Base-by-base conservation (phyloP, 768 basidiomycete genomes). In the Suillus spraguei region DNA sequence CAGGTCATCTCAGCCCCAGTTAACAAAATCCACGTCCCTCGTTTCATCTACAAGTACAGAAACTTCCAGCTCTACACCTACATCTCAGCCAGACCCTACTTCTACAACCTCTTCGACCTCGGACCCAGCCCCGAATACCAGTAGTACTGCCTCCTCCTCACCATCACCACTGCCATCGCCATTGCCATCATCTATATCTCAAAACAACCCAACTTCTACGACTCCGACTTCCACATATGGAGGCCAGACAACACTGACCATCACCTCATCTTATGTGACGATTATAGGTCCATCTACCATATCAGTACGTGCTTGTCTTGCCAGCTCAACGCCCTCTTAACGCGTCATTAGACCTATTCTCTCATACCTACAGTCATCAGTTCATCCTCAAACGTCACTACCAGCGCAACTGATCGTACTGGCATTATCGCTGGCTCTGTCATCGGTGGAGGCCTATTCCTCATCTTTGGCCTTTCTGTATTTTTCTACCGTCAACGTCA, bases 401-500 rank as follows among this genome's bases (percentile, higher is more conserved):
- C 63, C 17, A 62, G 65, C 2, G 41, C 65, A 28, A 61, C 55
- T 32, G 50, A 70, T 5, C 80, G 80, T 22, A 80, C 77, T 1
- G 76, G 77, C 44, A 72, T 80, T 46, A 82, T 83, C 36, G 81
- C 78, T 4, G 81, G 80, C 4, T 71, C 77, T 4, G 79, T 81
- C 36, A 74, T 76, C 5, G 81, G 76, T 2, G 76, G 70, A 10
- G 74, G 79, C 17, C 69, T 74, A 9, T 50, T 83, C 36, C 58
- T 83, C 16, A 71, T 81, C 53, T 28, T 79, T 4, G 14, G 69
- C 24, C 74, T 83, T 17, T 74, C 72, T 22, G 65, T 72, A 14
- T 65, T 81, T 3, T 83, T 83, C 64, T 72, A 67, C 22, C 74
- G 75, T 59, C 74, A 76, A 59, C 76, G 78, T 14, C 76, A 77